These are phyloP conservation scores for Paracoccidioides brasiliensis DNA, from an alignment of 2,329 filamentous ascomycete species.

Conservation along the genomic window DNA sequence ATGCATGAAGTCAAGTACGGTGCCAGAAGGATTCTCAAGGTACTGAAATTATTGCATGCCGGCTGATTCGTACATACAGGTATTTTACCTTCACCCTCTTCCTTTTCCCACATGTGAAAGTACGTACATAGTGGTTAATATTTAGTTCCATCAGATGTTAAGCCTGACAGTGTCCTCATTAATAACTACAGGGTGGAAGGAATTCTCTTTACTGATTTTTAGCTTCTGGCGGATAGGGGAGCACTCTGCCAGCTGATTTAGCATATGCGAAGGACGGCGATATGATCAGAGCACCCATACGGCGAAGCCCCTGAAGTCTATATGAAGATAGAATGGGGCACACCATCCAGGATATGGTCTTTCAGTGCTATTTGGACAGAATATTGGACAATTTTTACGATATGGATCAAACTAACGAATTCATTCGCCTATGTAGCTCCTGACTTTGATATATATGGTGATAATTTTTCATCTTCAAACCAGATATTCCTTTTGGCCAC, in stretches of 20 bases:
- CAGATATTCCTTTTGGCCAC: conserved; percentile 3
- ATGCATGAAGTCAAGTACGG: conserved; percentile 13
- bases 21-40: conserved; percentile 10
- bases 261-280: conserved; percentile 10
- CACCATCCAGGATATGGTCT: conserved; percentile 19
- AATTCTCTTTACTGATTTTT: conserved; percentile 13
- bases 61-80: conserved; percentile 14
- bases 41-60: conserved; percentile 8
- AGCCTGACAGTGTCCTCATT: conserved; percentile 15
- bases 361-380: conserved; percentile 9
- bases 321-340: conserved; percentile 14
- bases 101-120: conserved; percentile 13
- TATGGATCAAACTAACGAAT: background rate
- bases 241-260: conserved; percentile 9
- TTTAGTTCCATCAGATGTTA: conserved; percentile 11
- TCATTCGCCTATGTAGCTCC: background rate
- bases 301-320: conserved; percentile 15
- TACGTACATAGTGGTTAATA: background rate
- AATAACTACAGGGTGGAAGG: conserved; percentile 10
- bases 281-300: conserved; percentile 13
- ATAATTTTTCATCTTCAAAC: conserved; percentile 7
- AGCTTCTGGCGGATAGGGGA: conserved; percentile 16
- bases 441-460: conserved; percentile 5
- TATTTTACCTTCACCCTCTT: background rate
- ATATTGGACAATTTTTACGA: background rate